These are phyloP conservation scores for Podospora pseudocomata DNA, from an alignment of 495 filamentous ascomycete species.

Conservation along the genomic window DNA sequence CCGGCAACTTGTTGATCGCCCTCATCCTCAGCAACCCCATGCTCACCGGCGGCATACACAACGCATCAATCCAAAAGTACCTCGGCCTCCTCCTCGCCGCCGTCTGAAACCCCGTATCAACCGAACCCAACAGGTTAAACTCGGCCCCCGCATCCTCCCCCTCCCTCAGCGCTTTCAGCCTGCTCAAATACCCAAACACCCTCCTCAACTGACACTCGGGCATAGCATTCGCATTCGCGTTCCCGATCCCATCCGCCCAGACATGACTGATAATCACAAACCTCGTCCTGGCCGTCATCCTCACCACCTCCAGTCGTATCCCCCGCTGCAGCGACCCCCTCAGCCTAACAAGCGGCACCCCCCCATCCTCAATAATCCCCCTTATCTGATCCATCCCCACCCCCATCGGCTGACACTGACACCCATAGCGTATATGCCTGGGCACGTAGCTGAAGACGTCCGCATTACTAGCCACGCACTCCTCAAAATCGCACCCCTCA, in stretches of 20 bases:
- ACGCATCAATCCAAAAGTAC: conserved; percentile 27
- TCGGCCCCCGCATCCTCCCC: conserved; percentile 5
- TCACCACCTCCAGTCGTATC: conserved; percentile 10
- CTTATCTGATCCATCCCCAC: conserved; percentile 20
- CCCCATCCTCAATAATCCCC: conserved; percentile 21
- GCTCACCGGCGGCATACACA: conserved; percentile 23
- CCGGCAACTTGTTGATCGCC: conserved; percentile 25
- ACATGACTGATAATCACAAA: conserved; percentile 25
- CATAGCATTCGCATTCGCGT: conserved; percentile 20
- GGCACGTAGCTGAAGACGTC: conserved; percentile 22
- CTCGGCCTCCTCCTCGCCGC: conserved; percentile 10
- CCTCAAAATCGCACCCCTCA: conserved; percentile 18
- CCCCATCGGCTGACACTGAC: conserved; percentile 21
- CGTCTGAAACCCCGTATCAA: conserved; percentile 21
- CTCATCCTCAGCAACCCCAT: conserved; percentile 11
- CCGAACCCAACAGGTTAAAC: conserved; percentile 18
- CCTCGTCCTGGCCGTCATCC: conserved; percentile 20
- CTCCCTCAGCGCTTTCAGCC: conserved; percentile 14
- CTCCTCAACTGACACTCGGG: conserved; percentile 26
- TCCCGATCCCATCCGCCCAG: conserved; percentile 21
- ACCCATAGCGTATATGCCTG: conserved; percentile 22
- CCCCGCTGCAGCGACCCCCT: conserved; percentile 8
- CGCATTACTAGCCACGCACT: conserved; percentile 23
- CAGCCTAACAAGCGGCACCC: conserved; percentile 22
- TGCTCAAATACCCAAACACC: conserved; percentile 15